These are phyloP conservation scores for Xylaria sp. DNA, from an alignment of 2,329 filamentous ascomycete species.

Conservation along the genomic window DNA sequence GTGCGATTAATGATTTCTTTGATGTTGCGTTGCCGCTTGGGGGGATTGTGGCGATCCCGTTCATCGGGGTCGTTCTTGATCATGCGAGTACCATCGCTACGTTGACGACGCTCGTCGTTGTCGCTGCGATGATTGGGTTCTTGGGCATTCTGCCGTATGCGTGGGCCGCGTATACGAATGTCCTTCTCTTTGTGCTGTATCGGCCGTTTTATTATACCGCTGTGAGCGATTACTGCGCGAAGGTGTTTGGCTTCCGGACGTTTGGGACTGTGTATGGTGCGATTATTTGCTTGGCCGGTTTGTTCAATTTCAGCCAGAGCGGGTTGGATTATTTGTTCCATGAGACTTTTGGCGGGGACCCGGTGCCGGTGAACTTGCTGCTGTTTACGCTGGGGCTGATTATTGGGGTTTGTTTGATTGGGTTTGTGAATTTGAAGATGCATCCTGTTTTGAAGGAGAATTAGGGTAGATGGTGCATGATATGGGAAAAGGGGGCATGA, in stretches of 20 bases:
- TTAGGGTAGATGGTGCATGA: no score
- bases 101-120: conserved; percentile 61
- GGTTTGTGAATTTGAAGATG: conserved; percentile 52
- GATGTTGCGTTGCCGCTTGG: conserved; percentile 80
- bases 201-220: conserved; percentile 88
- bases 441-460: conserved; percentile 22
- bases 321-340: conserved; percentile 76
- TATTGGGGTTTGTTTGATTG: conserved; percentile 61
- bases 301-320: conserved; percentile 79
- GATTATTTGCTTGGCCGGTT: conserved; percentile 77
- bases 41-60: conserved; percentile 77
- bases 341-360: conserved; percentile 63
- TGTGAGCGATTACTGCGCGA: conserved; percentile 82
- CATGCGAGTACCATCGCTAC: conserved; percentile 67
- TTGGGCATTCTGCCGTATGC: conserved; percentile 65
- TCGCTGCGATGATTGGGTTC: conserved; percentile 69
- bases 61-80: conserved; percentile 77
- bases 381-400: conserved; percentile 57
- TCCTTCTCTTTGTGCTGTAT: conserved; percentile 76
- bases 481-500: no score
- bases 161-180: conserved; percentile 70
- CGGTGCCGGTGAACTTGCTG: conserved; percentile 69
- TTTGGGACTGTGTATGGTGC: conserved; percentile 93
- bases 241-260: conserved; percentile 86
- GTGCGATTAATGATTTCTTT: conserved; percentile 75